Evolutionary conservation across 768 basidiomycete species (phyloP), one percentile per base, ranked within the genome.

Genomic region (Infundibulicybe gibba): DNA sequence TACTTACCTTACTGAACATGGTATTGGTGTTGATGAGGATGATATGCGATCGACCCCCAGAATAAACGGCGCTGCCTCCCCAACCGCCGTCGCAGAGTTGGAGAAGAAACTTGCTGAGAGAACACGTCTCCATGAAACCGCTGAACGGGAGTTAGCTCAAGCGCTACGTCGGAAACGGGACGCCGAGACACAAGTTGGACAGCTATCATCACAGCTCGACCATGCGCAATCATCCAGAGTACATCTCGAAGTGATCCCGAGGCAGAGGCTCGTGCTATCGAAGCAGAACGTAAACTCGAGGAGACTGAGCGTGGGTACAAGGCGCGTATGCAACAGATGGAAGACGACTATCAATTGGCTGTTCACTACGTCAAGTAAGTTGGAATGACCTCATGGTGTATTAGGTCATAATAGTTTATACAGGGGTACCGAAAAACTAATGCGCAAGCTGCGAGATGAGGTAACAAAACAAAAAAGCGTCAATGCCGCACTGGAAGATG

Each of bases 401-500:
- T 33, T 43, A 47, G 43, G 1, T 35, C 17, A 40, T 58, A 30
- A 57, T 46, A 49, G 20, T 21, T 53, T 31, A 51, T 49, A 17
- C 60, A 93, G 90, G 77, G 92, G 92, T 39, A 97, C 94, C 1
- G 97, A 98, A 67, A 97, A 94, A 70, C 93, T 98, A 83, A 88
- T 97, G 75, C 83, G 93, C 54, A 83, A 87, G 55, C 91, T 97
- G 86, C 90, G 93, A 65, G 95, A 94, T 47, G 97, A 98, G 60
- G 70, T 97, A 48, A 87, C 80, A 54, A 94, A 89, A 69, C 90
- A 95, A 67, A 97, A 97, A 70, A 75, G 74, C 40, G 66, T 83
- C 39, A 94, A 93, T 59, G 72, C 83, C 38, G 72, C 76, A 47
- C 80, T 98, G 20, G 92, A 97, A 61, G 66, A 77, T n/a, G 91